phyloP scores from a whole-genome alignment of 768 basidiomycete genomes.

The Termitomyces sp. region DNA sequence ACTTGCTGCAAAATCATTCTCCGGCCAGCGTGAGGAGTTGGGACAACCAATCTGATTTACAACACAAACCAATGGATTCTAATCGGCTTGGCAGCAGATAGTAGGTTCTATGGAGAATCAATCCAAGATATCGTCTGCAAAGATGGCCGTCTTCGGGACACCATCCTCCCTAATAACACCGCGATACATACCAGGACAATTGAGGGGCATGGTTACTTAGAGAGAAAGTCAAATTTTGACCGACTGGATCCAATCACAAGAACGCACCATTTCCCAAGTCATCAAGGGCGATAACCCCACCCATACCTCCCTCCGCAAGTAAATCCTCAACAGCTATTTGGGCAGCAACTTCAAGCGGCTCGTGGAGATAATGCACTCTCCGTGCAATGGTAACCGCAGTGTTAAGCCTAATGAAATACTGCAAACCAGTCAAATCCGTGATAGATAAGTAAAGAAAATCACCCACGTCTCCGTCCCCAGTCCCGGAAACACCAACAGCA shows the following conservation, averaged over 20 bases:
- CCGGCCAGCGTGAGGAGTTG: too few relatives aligned
- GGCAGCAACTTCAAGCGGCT: constrained; percentile 56
- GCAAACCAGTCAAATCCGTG: not conserved
- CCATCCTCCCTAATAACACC: constrained; percentile 72
- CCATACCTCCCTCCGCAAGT: constrained; percentile 53
- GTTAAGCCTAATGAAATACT: constrained; percentile 78
- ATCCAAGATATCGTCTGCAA: constrained; percentile 57
- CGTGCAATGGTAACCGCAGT: constrained; percentile 65
- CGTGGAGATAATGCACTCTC: constrained; percentile 57
- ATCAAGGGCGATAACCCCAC: constrained; percentile 77
- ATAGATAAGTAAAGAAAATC: not conserved
- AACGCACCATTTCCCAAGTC: constrained; percentile 59
- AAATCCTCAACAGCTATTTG: constrained; percentile 56
- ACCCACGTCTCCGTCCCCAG: constrained; percentile 81
- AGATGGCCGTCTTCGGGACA: constrained; percentile 70
- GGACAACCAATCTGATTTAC: not conserved
- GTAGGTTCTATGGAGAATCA: not conserved
- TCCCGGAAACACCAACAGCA: constrained; percentile 77
- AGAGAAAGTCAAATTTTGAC: not conserved
- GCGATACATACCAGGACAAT: constrained; percentile 81
- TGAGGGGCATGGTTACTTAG: constrained; percentile 71
- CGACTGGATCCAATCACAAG: not conserved
- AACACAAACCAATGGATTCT: not conserved
- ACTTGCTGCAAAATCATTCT: too few relatives aligned
- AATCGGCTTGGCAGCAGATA: not conserved